Evolutionary conservation across 208 protist species (phyloP).

Genomic region (Acanthamoeba triangularis): DNA sequence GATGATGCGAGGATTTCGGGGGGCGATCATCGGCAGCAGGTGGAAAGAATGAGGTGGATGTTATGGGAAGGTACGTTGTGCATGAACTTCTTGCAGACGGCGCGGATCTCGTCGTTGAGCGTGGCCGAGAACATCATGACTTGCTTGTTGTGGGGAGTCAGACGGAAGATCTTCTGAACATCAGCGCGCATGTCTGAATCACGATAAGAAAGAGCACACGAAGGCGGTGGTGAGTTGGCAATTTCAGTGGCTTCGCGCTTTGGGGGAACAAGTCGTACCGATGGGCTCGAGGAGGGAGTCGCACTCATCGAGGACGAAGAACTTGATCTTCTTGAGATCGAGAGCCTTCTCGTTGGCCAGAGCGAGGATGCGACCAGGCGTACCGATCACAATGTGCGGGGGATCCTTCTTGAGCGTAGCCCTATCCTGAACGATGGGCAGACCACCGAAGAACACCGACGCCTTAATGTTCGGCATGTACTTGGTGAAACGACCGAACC

Average conservation of each 20-base stretch:
- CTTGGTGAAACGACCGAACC: constrained; percentile 90
- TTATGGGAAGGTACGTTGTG: constrained; percentile 86
- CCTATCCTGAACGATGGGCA: constrained; percentile 92
- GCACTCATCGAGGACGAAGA: constrained; percentile 99
- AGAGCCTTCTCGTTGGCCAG: constrained; percentile 96
- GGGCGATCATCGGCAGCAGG: background rate
- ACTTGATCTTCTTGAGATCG: constrained; percentile 96
- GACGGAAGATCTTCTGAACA: constrained; percentile 99
- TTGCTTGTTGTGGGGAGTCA: constrained; percentile 98
- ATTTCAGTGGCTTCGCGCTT: constrained; percentile 10
- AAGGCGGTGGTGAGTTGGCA: background rate
- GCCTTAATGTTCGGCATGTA: constrained; percentile 97
- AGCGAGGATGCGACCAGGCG: constrained; percentile 97
- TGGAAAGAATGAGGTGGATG: background rate
- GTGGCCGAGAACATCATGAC: constrained; percentile 99
- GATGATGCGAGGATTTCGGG: background rate
- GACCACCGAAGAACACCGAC: constrained; percentile 98
- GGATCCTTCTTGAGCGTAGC: constrained; percentile 89
- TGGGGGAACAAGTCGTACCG: constrained; percentile 30
- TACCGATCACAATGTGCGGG: constrained; percentile 98
- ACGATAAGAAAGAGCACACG: too few species aligned
- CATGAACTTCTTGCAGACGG: constrained; percentile 99
- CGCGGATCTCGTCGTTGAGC: constrained; percentile 96
- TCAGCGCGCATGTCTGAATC: constrained; percentile 95
- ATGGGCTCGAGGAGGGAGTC: constrained; percentile 97